These are phyloP conservation scores for Closterium sp. DNA, from an alignment of 139 green algal genomes.

Conservation along the genomic window DNA sequence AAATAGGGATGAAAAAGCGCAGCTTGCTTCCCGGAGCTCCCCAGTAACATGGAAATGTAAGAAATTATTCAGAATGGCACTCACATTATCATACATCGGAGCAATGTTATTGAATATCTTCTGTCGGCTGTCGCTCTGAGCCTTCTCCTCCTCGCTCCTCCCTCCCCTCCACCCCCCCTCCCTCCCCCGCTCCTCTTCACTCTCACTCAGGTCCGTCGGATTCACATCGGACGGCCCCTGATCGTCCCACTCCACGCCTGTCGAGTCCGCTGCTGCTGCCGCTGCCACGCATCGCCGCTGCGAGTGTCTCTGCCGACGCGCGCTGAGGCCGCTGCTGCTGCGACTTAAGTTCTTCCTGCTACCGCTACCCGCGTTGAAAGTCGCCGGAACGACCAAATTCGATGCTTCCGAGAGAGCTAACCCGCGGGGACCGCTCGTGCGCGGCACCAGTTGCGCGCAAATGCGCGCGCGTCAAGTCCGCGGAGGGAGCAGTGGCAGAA, in stretches of 20 bases:
- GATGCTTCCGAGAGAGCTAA: no score
- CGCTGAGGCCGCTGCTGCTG: background rate
- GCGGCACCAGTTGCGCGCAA: no score
- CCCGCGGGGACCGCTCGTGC: no score
- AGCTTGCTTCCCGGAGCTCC: no score
- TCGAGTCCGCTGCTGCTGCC: background rate
- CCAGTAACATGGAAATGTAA: no score
- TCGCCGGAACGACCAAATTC: no score
- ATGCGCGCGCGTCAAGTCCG: background rate
- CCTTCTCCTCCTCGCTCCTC: background rate
- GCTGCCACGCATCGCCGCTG: background rate
- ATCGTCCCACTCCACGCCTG: conserved; percentile 7
- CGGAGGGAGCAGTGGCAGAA: background rate
- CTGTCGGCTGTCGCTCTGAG: conserved; percentile 54
- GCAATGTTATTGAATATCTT: conserved; percentile 84
- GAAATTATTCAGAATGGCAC: no score
- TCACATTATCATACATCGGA: conserved; percentile 63
- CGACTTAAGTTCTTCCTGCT: background rate
- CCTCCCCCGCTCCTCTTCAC: background rate
- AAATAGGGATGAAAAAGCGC: no score
- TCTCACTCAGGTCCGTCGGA: background rate
- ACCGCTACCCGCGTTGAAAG: no score
- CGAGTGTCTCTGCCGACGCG: background rate
- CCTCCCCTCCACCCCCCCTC: background rate
- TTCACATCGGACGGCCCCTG: conserved; percentile 29